Evolutionary conservation across 768 basidiomycete genomes (phyloP).

Genomic region (Podaxis pistillaris): DNA sequence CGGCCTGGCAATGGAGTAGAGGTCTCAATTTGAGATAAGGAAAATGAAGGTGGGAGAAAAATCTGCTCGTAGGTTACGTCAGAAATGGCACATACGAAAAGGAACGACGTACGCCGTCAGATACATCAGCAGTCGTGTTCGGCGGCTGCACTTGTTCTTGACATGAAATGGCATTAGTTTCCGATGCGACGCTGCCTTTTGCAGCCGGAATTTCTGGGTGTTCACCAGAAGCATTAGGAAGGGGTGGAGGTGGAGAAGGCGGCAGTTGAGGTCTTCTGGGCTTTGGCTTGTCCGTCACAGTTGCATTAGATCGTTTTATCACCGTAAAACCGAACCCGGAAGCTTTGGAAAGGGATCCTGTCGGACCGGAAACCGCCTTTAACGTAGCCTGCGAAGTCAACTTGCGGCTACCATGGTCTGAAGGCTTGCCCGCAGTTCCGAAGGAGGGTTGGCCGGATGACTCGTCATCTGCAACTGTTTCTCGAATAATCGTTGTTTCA

Average conservation of each 20-base stretch:
- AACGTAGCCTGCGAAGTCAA: not conserved
- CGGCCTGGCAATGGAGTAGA: constrained; percentile 44
- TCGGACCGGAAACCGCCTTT: not conserved
- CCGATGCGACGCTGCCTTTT: not conserved
- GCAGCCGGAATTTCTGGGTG: not conserved
- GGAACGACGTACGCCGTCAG: not conserved
- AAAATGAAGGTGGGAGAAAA: constrained; percentile 58
- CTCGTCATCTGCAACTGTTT: not conserved
- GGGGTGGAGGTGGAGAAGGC: not conserved
- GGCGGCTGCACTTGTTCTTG: not conserved
- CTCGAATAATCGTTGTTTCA: constrained; percentile 3
- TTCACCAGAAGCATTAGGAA: not conserved
- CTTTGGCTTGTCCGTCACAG: not conserved
- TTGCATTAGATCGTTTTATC: not conserved
- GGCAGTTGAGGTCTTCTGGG: not conserved
- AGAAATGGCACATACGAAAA: not conserved
- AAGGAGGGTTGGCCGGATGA: not conserved
- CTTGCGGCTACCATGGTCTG: not conserved
- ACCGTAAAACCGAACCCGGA: constrained; percentile 3
- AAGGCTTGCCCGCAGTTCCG: not conserved
- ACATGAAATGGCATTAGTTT: not conserved
- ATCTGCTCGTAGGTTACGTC: constrained; percentile 25
- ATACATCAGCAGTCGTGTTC: not conserved
- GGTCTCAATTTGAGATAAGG: constrained; percentile 44
- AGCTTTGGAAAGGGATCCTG: not conserved